A percentile compares a stretch with the other conserved stretches of the same genome.
Evolutionary conservation across 2,329 filamentous ascomycete genomes (phyloP).

Genomic region (Fusarium secorum): DNA sequence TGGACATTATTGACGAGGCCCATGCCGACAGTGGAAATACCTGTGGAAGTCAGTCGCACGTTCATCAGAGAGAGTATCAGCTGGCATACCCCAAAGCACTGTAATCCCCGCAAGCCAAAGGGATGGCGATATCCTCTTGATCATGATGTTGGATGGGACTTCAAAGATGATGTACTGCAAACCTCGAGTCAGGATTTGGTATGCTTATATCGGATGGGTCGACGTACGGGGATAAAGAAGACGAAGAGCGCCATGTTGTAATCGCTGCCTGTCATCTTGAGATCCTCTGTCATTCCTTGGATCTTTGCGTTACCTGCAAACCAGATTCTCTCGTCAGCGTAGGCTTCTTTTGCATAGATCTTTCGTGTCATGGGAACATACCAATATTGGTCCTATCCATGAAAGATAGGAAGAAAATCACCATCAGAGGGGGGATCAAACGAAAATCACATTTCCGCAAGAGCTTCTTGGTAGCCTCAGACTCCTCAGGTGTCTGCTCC

Average conservation of each 20-base stretch:
- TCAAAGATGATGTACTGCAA: slow-evolving; percentile 12
- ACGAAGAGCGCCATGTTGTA: slow-evolving; percentile 61
- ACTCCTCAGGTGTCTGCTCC: background rate
- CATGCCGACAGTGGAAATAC: background rate
- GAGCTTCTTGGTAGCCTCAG: background rate
- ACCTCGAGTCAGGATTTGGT: background rate
- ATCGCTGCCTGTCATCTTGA: slow-evolving; percentile 49
- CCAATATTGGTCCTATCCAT: slow-evolving; percentile 43
- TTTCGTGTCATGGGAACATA: accelerated
- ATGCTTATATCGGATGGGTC: accelerated
- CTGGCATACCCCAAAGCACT: background rate
- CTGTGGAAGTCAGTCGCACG: accelerated
- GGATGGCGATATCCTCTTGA: slow-evolving; percentile 4
- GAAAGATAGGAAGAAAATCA: slow-evolving; percentile 39
- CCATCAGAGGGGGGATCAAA: slow-evolving; percentile 56
- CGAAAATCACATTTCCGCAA: slow-evolving; percentile 75
- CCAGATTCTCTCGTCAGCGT: no score
- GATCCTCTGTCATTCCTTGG: slow-evolving; percentile 39
- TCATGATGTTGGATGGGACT: slow-evolving; percentile 18
- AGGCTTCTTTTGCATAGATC: no score
- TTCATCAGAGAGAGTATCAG: accelerated
- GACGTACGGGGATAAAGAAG: slow-evolving; percentile 5
- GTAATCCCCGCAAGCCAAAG: slow-evolving; percentile 4
- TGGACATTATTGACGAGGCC: background rate
- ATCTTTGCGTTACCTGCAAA: slow-evolving; percentile 39